A percentile compares a stretch with the other conserved stretches of the same genome.
Conservation (phyloP, 805 yeast species). For the Pichia occidentalis region DNA sequence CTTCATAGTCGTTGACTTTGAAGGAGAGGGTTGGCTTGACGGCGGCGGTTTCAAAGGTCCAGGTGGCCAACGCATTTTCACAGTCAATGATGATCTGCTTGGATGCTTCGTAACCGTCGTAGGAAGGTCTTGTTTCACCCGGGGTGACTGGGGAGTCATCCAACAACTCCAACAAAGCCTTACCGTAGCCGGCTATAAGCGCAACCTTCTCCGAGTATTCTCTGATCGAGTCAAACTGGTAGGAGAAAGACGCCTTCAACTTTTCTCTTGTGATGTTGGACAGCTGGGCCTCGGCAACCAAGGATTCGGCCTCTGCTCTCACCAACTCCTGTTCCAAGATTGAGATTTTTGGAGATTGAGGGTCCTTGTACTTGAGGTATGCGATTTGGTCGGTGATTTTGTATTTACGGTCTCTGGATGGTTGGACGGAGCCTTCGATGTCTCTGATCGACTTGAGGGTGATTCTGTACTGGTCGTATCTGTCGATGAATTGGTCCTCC, state of each 20-base stretch:
- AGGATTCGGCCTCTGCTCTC: conserved; percentile 85
- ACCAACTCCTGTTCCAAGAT: conserved; percentile 84
- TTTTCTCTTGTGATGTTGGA: conserved; percentile 85
- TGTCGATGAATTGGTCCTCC: conserved; percentile 81
- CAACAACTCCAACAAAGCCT: conserved; percentile 73
- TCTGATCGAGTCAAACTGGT: conserved; percentile 79
- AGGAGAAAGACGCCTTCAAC: conserved; percentile 75
- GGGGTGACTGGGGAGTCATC: conserved; percentile 86
- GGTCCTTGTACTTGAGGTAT: conserved; percentile 76
- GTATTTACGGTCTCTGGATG: conserved; percentile 79
- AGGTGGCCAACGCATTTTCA: conserved; percentile 72
- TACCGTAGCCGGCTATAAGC: conserved; percentile 84
- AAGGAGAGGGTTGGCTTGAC: conserved; percentile 76
- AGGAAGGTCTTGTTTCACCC: conserved; percentile 87
- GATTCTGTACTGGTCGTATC: conserved; percentile 79
- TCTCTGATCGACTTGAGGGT: conserved; percentile 76
- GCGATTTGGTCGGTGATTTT: conserved; percentile 83
- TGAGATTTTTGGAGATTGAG: conserved; percentile 73
- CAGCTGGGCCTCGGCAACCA: conserved; percentile 88
- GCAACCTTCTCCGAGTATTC: conserved; percentile 84
- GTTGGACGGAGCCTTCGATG: conserved; percentile 83
- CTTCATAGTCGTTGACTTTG: conserved; percentile 38
- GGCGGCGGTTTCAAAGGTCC: conserved; percentile 80
- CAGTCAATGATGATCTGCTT: conserved; percentile 83
- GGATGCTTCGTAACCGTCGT: conserved; percentile 84